Percentiles rank a stretch among this genome's conserved stretches.
phyloP scores from a whole-genome alignment of 441 rosid genomes.

The Kokia cookei region DNA sequence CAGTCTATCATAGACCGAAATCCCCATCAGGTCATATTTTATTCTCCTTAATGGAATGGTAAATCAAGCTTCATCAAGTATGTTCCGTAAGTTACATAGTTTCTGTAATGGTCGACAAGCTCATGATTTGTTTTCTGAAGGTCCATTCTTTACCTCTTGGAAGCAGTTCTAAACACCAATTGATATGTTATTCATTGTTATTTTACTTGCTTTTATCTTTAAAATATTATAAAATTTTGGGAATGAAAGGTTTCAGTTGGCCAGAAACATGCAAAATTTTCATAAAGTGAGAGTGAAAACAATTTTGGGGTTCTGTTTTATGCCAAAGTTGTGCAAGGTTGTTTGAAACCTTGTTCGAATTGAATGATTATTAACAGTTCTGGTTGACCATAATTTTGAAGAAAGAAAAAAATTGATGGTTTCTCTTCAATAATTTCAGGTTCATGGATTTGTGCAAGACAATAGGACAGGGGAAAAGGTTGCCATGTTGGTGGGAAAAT shows the following conservation, averaged over 20 bases:
- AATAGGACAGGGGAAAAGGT: conserved; percentile 91
- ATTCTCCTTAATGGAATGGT: not conserved
- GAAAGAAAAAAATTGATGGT: not conserved
- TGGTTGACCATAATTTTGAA: not conserved
- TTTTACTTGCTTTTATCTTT: not conserved
- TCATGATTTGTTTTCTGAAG: not conserved
- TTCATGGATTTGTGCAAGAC: conserved; percentile 95
- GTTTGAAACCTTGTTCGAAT: not conserved
- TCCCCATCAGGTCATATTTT: conserved; percentile 74
- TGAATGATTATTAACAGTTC: not conserved
- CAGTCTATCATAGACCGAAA: conserved; percentile 94
- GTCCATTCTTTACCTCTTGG: not conserved
- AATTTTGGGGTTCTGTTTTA: not conserved
- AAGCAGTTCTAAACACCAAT: not conserved
- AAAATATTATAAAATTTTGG: not conserved
- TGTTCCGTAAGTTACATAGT: not conserved
- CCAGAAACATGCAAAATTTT: not conserved
- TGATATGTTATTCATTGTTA: not conserved
- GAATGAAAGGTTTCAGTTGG: not conserved
- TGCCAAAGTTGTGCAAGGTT: not conserved
- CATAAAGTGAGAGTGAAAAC: not conserved
- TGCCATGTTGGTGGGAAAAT: conserved; percentile 87
- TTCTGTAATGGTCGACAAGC: not conserved
- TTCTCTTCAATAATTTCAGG: conserved; percentile 35
- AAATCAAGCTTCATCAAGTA: not conserved